A percentile compares a stretch with the other conserved stretches of the same genome.
Evolutionary conservation across 805 yeast species (phyloP).

Genomic region (Ogataea ganodermae): DNA sequence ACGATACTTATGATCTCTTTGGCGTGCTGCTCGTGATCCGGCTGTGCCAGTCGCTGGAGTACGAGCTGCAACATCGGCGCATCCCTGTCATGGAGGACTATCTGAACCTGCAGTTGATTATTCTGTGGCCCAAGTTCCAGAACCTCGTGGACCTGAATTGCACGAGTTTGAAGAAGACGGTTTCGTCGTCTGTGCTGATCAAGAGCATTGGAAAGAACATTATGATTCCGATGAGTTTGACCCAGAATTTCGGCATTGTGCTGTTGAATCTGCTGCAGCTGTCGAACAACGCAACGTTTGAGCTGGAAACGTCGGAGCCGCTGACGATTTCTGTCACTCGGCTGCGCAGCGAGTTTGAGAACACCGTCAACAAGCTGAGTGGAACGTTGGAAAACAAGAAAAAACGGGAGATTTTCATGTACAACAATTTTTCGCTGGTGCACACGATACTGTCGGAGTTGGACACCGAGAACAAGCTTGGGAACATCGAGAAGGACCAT

Average conservation of each 20-base stretch:
- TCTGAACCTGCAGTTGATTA: constrained; percentile 61
- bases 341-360: constrained; percentile 78
- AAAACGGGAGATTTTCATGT: constrained; percentile 69
- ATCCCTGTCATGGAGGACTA: constrained; percentile 74
- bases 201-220: constrained; percentile 32
- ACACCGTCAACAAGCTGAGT: constrained; percentile 69
- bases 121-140: constrained; percentile 87
- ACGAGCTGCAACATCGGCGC: constrained; percentile 65
- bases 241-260: constrained; percentile 78
- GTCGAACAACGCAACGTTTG: constrained; percentile 34
- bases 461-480: constrained; percentile 36
- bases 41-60: constrained; percentile 62
- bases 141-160: constrained; percentile 75
- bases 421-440: constrained; percentile 67
- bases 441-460: constrained; percentile 50
- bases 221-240: constrained; percentile 58
- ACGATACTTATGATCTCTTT: constrained; percentile 64
- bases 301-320: constrained; percentile 59
- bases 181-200: constrained; percentile 41
- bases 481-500: constrained; percentile 22
- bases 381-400: constrained; percentile 42
- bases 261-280: constrained; percentile 70
- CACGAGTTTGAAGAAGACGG: constrained; percentile 59
- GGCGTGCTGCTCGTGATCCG: constrained; percentile 79
- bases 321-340: constrained; percentile 67